phyloP scores from a whole-genome alignment of 495 filamentous ascomycete genomes.

The Choiromyces venosus region DNA sequence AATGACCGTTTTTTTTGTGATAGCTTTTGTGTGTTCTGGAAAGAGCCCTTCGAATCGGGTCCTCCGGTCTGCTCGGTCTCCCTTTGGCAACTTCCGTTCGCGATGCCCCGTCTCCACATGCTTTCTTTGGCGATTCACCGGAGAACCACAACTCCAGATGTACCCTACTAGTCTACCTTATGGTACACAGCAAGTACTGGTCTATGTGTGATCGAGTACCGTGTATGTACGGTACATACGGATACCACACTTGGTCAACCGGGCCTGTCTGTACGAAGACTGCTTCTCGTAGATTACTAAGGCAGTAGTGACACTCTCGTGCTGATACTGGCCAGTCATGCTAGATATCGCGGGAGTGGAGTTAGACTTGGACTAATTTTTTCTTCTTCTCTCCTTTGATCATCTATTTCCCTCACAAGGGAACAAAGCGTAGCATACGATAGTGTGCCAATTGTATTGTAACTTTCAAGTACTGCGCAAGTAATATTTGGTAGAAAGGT shows the following conservation, averaged over 20 bases:
- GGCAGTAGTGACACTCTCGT: neutral
- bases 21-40: conserved; percentile 26
- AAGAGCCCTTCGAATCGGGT: conserved; percentile 23
- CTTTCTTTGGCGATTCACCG: conserved; percentile 10
- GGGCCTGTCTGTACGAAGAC: neutral
- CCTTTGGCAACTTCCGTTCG: conserved; percentile 10
- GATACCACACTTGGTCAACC: neutral
- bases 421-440: neutral
- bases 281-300: neutral
- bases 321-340: neutral
- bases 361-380: neutral
- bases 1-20: conserved; percentile 9
- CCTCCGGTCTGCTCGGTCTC: conserved; percentile 12
- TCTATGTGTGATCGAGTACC: neutral
- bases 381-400: neutral
- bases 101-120: conserved; percentile 25
- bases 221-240: neutral
- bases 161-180: too few species aligned
- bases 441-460: neutral
- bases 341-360: neutral
- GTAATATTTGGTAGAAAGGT: neutral
- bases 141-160: neutral
- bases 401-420: neutral
- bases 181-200: neutral
- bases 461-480: neutral